A percentile compares a stretch with the other conserved stretches of the same genome.
phyloP scores from a whole-genome alignment of 23 red algal genomes.

The Gracilaria gracilis region DNA sequence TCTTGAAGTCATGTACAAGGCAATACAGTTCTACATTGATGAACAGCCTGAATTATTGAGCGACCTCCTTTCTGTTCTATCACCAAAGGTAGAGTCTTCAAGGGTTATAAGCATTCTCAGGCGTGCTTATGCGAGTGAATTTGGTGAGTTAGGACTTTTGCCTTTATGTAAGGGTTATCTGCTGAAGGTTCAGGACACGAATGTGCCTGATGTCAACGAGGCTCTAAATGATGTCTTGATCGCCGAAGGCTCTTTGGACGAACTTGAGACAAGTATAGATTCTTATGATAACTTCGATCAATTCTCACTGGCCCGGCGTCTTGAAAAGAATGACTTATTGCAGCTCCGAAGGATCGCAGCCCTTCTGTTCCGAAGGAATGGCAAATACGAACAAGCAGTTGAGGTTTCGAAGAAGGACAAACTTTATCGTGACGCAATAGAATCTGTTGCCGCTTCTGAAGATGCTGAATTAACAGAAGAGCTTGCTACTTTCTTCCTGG shows the following conservation, averaged over 20 bases:
- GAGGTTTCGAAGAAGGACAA: conserved; percentile 91
- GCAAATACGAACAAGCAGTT: conserved; percentile 94
- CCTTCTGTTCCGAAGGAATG: conserved; percentile 82
- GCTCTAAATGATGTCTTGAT: conserved; percentile 96
- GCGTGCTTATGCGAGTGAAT: conserved; percentile 42
- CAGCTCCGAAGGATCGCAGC: conserved; percentile 80
- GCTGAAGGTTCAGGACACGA: conserved; percentile 83
- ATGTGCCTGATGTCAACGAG: conserved; percentile 94
- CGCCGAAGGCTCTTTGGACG: conserved; percentile 83
- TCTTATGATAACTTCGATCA: conserved; percentile 98
- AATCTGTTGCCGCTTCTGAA: conserved; percentile 82
- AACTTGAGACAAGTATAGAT: conserved; percentile 78
- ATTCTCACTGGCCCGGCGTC: conserved; percentile 73
- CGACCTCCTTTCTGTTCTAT: conserved; percentile 91
- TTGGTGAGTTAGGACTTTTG: conserved; percentile 84
- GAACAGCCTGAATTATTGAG: conserved; percentile 91
- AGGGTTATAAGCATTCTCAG: conserved; percentile 86
- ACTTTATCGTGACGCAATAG: conserved; percentile 86
- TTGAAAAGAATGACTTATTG: conserved; percentile 83
- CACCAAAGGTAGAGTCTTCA: conserved; percentile 81
- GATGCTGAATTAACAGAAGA: conserved; percentile 91
- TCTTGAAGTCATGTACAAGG: conserved; percentile 94
- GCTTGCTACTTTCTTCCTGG: conserved; percentile 88
- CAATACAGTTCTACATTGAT: conserved; percentile 97
- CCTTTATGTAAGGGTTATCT: conserved; percentile 92